Evolutionary conservation across 108 stramenopile species (phyloP).

Genomic region (Cyclostephanos tholiformis): DNA sequence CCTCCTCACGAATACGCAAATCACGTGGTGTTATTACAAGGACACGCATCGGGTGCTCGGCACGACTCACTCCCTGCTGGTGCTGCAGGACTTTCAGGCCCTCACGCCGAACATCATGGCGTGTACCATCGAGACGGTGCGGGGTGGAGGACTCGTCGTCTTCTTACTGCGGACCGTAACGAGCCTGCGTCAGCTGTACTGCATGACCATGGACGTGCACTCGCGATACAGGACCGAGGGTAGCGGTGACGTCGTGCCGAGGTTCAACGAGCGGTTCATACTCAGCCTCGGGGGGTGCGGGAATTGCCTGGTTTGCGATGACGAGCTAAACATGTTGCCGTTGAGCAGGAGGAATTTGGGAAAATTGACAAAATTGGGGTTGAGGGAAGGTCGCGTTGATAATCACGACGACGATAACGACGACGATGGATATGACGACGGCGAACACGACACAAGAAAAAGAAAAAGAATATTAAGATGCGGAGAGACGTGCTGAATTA

Average conservation of each 20-base stretch:
- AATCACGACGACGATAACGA: conserved; percentile 18
- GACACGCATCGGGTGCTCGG: conserved; percentile 97
- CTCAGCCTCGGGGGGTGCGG: conserved; percentile 88
- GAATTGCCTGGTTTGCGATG: conserved; percentile 95
- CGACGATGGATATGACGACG: conserved; percentile 14
- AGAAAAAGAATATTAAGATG: conserved; percentile 33
- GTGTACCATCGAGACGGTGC: conserved; percentile 97
- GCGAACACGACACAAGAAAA: no score
- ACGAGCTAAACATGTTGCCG: conserved; percentile 98
- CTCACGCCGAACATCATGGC: conserved; percentile 98
- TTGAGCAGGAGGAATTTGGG: conserved; percentile 68
- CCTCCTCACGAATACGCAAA: conserved; percentile 93
- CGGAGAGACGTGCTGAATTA: conserved; percentile 52
- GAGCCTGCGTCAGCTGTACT: conserved; percentile 95
- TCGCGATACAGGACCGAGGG: conserved; percentile 93
- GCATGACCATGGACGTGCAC: conserved; percentile 99
- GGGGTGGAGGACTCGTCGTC: conserved; percentile 97
- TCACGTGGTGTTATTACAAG: conserved; percentile 99
- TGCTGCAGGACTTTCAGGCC: conserved; percentile 99
- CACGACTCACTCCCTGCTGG: conserved; percentile 93
- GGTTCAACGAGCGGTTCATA: conserved; percentile 99
- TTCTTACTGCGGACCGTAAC: conserved; percentile 92
- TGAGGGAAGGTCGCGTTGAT: no score
- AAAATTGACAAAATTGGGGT: conserved; percentile 43
- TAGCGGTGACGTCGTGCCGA: conserved; percentile 84